Conservation (phyloP, 495 filamentous ascomycete genomes). For the Penicillium alfredii region DNA sequence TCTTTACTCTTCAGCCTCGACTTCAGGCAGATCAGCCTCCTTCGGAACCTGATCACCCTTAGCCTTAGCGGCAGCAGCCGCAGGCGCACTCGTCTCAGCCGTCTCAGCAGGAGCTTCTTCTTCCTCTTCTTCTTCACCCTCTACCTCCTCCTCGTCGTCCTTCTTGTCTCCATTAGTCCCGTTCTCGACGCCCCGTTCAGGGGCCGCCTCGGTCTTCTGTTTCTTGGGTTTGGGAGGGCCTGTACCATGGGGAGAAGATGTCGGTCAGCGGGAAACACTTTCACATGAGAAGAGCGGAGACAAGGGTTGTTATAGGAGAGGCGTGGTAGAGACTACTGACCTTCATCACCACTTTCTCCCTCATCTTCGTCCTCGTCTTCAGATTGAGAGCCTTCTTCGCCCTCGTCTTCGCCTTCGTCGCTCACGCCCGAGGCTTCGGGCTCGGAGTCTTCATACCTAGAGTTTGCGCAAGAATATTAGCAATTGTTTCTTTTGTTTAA, state of each 20-base stretch:
- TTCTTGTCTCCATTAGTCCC: slow-evolving; percentile 27
- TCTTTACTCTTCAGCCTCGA: slow-evolving; percentile 27
- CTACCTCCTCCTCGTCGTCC: slow-evolving; percentile 31
- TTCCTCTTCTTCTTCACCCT: slow-evolving; percentile 26
- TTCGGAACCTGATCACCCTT: slow-evolving; percentile 44
- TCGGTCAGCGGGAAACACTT: too few species aligned
- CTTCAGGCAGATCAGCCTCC: slow-evolving; percentile 41
- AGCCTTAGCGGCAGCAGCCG: slow-evolving; percentile 34
- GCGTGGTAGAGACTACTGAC: too few species aligned
- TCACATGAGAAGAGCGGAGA: too few species aligned
- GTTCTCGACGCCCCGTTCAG: slow-evolving; percentile 24
- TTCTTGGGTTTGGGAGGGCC: too few species aligned
- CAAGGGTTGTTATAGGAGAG: too few species aligned
- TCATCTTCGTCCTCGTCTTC: slow-evolving; percentile 15
- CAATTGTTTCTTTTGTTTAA: neutral
- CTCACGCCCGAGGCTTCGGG: slow-evolving; percentile 33
- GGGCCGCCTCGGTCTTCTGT: slow-evolving; percentile 16
- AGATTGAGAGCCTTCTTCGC: slow-evolving; percentile 31
- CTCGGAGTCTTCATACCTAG: slow-evolving; percentile 47
- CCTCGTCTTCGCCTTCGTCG: slow-evolving; percentile 36
- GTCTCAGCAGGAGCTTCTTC: slow-evolving; percentile 28
- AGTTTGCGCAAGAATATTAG: slow-evolving; percentile 13
- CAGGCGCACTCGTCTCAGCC: slow-evolving; percentile 37
- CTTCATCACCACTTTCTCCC: too few species aligned
- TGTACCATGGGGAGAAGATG: too few species aligned